Base-by-base conservation (phyloP, 2,329 filamentous ascomycete genomes). In the Beauveria caledonica region DNA sequence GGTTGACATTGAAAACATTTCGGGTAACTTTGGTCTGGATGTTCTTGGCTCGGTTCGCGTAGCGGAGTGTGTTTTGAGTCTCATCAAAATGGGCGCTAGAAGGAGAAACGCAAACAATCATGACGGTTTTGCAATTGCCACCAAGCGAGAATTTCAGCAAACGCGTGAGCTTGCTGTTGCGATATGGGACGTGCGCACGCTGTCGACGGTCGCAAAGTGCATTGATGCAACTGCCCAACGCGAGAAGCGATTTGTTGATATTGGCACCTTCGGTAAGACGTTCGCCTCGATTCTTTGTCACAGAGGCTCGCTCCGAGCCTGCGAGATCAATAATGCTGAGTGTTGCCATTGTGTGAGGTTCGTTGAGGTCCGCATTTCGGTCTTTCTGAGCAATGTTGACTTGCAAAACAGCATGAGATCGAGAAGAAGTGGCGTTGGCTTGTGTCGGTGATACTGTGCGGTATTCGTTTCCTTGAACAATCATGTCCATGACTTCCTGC, bases 11-110 rank as follows among this genome's bases (percentile, higher is more conserved):
- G 78, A 95, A 99, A 25, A 97, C 92, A 71, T 99, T 99, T 69
- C 92, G 87, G n/a, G 94, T 97, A 61, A 97, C 92, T 80, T 99
- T 99, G 62, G 94, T 99, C 77, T 97, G 95, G 71, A 99, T 99
- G 70, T 99, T 99, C 83, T 99, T 99, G 62, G 94, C 94, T 66
- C 94, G 84, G 74, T 99, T 97, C 54, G 94, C 94, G 70, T 99
- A 99, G 68, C 95, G 89, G 19, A 99, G 80, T 0, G 94, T 99
- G 73, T 99, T 99, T 69, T 99, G 94, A 0, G 93, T 97, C 76
- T 99, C 94, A 73, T 99, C 94, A 68, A 94, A 99, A 74, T 99
- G 94, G 5, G 90, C 89, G 69, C 94, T 97, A 1, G 92, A 97
- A 1, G 94, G 94, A 67, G 92, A 97, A 58, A 99, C 90, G 69